Evolutionary conservation across 2,329 filamentous ascomycete species (phyloP).

Genomic region (Diplodia intermedia): DNA sequence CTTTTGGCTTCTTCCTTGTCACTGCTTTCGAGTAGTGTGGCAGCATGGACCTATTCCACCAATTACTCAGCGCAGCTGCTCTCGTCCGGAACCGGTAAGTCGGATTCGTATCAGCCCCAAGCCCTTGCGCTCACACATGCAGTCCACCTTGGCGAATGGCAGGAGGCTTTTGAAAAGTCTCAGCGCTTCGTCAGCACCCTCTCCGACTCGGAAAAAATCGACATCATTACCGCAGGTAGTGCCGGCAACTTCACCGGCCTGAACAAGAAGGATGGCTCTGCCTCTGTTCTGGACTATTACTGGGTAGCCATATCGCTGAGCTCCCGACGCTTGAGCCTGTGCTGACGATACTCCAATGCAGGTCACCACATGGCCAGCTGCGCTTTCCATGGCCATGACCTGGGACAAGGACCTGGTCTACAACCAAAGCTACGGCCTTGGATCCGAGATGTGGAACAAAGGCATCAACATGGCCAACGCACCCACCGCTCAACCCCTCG

Average conservation of each 20-base stretch:
- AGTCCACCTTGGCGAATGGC: not conserved
- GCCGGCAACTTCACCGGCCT: not conserved
- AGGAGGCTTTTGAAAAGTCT: slow-evolving; percentile 9
- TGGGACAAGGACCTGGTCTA: slow-evolving; percentile 30
- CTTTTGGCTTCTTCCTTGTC: not conserved
- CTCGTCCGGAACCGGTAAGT: slow-evolving; percentile 4
- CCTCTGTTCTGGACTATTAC: slow-evolving; percentile 5
- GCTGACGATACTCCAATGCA: not conserved
- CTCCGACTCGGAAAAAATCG: slow-evolving; percentile 7
- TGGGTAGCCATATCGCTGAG: not conserved
- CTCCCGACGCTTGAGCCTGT: not conserved
- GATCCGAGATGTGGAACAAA: slow-evolving; percentile 25
- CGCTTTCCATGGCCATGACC: slow-evolving; percentile 27
- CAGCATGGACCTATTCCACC: slow-evolving; percentile 1
- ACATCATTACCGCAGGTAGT: slow-evolving; percentile 5
- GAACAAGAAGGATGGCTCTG: slow-evolving; percentile 2
- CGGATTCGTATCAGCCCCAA: not conserved
- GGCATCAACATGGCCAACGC: slow-evolving; percentile 28
- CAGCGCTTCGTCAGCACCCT: not conserved
- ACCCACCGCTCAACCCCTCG: slow-evolving; percentile 21
- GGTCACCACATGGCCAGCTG: slow-evolving; percentile 13
- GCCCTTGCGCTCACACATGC: not conserved
- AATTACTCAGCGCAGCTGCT: slow-evolving; percentile 6
- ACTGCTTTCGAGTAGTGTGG: not conserved
- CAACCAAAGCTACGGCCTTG: slow-evolving; percentile 19